Evolutionary conservation across 176 grass and related monocot genomes (phyloP), one percentile per base, ranked within the genome.

Genomic region (Ampelocalamus luodianensis): DNA sequence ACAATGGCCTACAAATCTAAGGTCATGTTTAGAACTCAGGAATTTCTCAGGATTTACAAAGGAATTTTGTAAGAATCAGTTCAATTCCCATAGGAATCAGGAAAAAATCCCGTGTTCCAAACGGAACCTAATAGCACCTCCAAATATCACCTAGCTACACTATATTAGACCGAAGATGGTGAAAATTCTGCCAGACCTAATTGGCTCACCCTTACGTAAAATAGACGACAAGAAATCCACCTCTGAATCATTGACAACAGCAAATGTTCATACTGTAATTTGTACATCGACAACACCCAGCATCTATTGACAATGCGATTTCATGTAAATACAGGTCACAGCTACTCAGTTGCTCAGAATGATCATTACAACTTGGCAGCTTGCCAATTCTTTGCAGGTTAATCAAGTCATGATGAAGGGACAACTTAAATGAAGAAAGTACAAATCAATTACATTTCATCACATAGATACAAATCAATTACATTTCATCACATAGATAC

Each of bases 401-500:
- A 72, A 72, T 49, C 70, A 29, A 26, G 70, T 29, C 45, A 72
- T 49, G 6, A 45, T 72, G 77, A 79, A 65, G 26, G 9, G 10
- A 23, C 34, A 51, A 39, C 62, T 34, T 36, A 50, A 20, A 11
- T 6, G 18, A 49, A 50, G 6, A 72, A 72, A 12, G 3, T 64
- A 32, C 59, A 79, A 37, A 74, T 15, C 8, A 20, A 49, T 85
- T 34, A 58, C 51, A 76, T 43, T 46, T 74, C 61, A 76, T 42
- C 51, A 40, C 34, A 18, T 22, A 36, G 62, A 68, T 40, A 32
- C 69, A 78, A 37, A 74, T 15, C 8, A 20, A 49, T 85, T 34
- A 58, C 51, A 76, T 43, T 46, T 74, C 61, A 76, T 42, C 51
- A 40, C 34, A 18, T 22, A 36, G 62, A 68, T 40, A 32, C 69